Evolutionary conservation across 2,329 filamentous ascomycete genomes (phyloP).

Genomic region (Lasiodiplodia sp.): DNA sequence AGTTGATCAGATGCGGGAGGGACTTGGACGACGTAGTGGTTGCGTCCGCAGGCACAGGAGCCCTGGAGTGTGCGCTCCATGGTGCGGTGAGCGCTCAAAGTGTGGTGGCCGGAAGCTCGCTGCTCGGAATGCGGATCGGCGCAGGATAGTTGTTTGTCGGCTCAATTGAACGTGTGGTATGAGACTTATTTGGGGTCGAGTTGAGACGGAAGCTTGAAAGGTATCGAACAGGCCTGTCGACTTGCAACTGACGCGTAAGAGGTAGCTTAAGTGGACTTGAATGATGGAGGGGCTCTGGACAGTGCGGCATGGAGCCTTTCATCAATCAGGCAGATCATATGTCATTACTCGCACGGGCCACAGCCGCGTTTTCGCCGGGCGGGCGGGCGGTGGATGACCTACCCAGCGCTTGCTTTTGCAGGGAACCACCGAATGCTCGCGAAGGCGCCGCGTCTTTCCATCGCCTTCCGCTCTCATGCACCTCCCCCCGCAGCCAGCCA

Average conservation of each 20-base stretch:
- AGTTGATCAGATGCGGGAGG: slow-evolving; percentile 65
- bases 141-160: not conserved
- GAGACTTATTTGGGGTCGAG: not conserved
- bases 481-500: slow-evolving; percentile 6
- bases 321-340: slow-evolving; percentile 12
- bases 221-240: not conserved
- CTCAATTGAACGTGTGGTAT: not conserved
- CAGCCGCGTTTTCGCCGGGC: slow-evolving; percentile 5
- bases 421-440: not conserved
- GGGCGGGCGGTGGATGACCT: not conserved
- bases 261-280: not conserved
- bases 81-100: not conserved
- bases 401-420: not conserved
- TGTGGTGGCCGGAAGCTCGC: not conserved
- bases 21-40: slow-evolving; percentile 77
- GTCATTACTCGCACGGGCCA: slow-evolving; percentile 17
- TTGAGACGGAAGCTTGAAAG: not conserved
- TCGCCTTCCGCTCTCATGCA: slow-evolving; percentile 21
- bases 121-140: not conserved
- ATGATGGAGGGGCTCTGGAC: not conserved
- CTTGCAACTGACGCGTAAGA: not conserved
- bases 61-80: slow-evolving; percentile 68
- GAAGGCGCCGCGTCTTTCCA: slow-evolving; percentile 7
- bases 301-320: not conserved
- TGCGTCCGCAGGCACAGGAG: slow-evolving; percentile 85